Base-by-base conservation (phyloP, 192 early-diverging fungal genomes). In the Phycomyces blakesleeanus region DNA sequence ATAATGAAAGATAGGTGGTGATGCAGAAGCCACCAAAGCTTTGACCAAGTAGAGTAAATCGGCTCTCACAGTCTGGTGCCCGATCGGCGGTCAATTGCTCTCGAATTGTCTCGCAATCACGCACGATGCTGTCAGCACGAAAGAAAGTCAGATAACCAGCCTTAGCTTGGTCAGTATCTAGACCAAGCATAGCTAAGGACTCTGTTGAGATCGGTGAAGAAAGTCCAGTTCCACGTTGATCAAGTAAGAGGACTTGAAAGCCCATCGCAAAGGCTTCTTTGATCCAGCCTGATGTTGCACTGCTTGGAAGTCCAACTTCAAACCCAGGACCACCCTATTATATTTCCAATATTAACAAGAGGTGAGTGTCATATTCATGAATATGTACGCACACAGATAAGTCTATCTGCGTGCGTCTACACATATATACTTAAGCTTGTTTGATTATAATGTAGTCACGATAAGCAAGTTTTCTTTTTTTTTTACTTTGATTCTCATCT, bases 1-100 rank as follows among this genome's bases (percentile, higher is more conserved):
- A 89, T 57, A 89, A 60, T 25, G 83, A 85, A 49, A 89, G 75
- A 40, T 85, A 89, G 3, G 84, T 87, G 14, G 75, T 77, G 53
- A 83, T 80, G 65, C 85, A 89, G 68, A 89, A 89, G 0, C 87
- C 87, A 62, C 87, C 87, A 74, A 83, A 89, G 37, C 82, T 85
- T 63, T 87, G 87, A 39, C 87, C 87, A 18, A 89, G 65, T 16
- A 89, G 71, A 8, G 81, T 63, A 18, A 85, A 61, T 67, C 78
- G 76, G 16, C 47, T 56, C 63, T 80, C 80, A 34, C 62, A 67
- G 1, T 58, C 50, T 18, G 41, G 20, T 3, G 40, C 34, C 49
- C 83, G 63, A 47, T 69, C 77, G 11, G 53, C 59, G 64, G 82
- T 83, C 34, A 89, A 67, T 14, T 68, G 62, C 56, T 78, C 66